These are phyloP conservation scores for Nigrospora sphaerica DNA, from an alignment of 2,329 filamentous ascomycete species.

Conservation along the genomic window DNA sequence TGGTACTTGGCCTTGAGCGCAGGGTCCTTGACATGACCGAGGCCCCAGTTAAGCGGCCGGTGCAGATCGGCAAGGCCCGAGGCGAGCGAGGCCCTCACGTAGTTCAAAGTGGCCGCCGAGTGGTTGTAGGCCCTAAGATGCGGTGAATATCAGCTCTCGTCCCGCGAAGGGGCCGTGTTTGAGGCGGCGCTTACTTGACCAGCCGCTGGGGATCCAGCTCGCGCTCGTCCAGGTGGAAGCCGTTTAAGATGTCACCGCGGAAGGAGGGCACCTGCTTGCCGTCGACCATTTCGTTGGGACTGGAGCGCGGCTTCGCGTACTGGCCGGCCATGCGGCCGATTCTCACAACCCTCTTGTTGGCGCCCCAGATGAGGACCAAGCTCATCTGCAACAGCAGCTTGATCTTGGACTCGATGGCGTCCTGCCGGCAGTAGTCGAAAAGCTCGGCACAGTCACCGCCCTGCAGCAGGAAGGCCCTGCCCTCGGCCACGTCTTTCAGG, in stretches of 20 bases:
- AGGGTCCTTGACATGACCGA: slow-evolving; percentile 84
- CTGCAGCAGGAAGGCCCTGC: slow-evolving; percentile 89
- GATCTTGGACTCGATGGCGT: slow-evolving; percentile 90
- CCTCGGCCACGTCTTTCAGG: slow-evolving; percentile 78
- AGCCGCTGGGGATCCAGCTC: slow-evolving; percentile 76
- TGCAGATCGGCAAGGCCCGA: slow-evolving; percentile 92
- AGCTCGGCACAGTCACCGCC: slow-evolving; percentile 96
- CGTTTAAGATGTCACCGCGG: slow-evolving; percentile 92
- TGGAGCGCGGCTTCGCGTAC: slow-evolving; percentile 92
- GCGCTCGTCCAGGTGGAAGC: slow-evolving; percentile 68
- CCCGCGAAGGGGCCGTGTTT: slow-evolving; percentile 1
- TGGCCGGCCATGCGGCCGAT: slow-evolving; percentile 96
- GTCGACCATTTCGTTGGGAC: slow-evolving; percentile 73
- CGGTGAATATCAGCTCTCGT: slow-evolving; percentile 3
- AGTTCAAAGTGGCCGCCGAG: slow-evolving; percentile 91
- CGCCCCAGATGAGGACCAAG: slow-evolving; percentile 86
- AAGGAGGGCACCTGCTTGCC: slow-evolving; percentile 83
- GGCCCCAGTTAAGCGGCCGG: slow-evolving; percentile 86
- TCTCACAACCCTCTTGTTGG: slow-evolving; percentile 73
- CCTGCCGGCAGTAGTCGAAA: slow-evolving; percentile 90
- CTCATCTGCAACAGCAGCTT: slow-evolving; percentile 97
- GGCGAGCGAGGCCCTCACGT: slow-evolving; percentile 73
- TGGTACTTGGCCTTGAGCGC: slow-evolving; percentile 81
- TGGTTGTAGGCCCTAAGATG: slow-evolving; percentile 76
- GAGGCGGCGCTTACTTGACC: slow-evolving; percentile 48